Percentiles rank a stretch among this genome's conserved stretches.
Evolutionary conservation across 306 rosid species (phyloP).

Genomic region (Corylus avellana): DNA sequence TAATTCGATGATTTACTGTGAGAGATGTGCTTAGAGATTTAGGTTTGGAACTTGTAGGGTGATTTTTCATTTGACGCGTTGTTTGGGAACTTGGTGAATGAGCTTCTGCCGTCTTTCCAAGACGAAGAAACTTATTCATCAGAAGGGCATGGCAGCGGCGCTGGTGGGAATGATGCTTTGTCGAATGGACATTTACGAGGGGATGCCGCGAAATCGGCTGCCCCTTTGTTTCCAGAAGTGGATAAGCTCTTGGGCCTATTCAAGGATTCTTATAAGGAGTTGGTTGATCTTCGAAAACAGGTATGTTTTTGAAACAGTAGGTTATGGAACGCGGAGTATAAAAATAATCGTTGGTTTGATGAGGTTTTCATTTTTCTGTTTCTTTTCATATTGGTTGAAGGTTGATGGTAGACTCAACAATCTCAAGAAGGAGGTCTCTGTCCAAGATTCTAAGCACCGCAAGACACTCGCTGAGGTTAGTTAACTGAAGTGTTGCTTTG

Average conservation of each 20-base stretch:
- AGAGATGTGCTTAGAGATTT: background rate
- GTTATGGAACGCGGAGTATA: background rate
- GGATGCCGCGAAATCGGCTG: constrained; percentile 52
- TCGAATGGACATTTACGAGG: constrained; percentile 65
- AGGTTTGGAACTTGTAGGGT: constrained; percentile 48
- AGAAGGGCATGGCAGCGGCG: constrained; percentile 48
- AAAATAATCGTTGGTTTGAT: background rate
- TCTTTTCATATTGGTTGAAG: constrained; percentile 36
- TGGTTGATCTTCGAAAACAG: constrained; percentile 93
- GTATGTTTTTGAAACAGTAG: constrained; percentile 34
- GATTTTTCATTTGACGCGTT: constrained; percentile 94
- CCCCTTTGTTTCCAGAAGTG: constrained; percentile 87
- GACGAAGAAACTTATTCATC: constrained; percentile 66
- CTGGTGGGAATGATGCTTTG: constrained; percentile 45
- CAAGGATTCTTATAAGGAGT: constrained; percentile 89
- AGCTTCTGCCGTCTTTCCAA: constrained; percentile 84
- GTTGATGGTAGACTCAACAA: constrained; percentile 80
- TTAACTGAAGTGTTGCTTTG: background rate
- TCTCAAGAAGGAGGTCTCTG: constrained; percentile 89
- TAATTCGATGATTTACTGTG: background rate
- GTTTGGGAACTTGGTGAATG: constrained; percentile 88
- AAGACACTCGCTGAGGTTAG: constrained; percentile 92
- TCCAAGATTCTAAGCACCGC: constrained; percentile 91
- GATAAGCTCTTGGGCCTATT: constrained; percentile 80
- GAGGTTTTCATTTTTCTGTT: constrained; percentile 7